A percentile compares a stretch with the other conserved stretches of the same genome.
phyloP scores from a whole-genome alignment of 2,329 filamentous ascomycete genomes.

The Shiraia sp. region DNA sequence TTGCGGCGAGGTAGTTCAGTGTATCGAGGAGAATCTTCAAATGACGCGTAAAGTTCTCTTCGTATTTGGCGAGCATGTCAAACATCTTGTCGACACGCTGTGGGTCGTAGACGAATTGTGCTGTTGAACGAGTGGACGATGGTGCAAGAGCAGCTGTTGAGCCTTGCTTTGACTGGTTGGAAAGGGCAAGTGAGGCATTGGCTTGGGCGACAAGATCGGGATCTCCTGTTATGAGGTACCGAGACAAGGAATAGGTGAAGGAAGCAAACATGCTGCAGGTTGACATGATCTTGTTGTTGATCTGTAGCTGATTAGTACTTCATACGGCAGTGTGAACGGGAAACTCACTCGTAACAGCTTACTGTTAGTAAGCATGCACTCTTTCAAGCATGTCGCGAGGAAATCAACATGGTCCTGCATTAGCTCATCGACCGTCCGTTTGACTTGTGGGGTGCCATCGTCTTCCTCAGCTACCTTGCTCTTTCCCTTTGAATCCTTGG shows the following conservation, averaged over 20 bases:
- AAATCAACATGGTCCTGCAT: conserved; percentile 99
- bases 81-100: conserved; percentile 73
- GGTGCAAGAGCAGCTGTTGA: conserved; percentile 15
- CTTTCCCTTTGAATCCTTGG: conserved; percentile 53
- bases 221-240: conserved; percentile 82
- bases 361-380: conserved; percentile 98
- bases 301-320: conserved; percentile 56
- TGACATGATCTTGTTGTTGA: conserved; percentile 95
- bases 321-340: conserved; percentile 7
- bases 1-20: conserved; percentile 95
- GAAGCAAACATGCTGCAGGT: conserved; percentile 93
- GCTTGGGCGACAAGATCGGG: conserved; percentile 68
- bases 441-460: conserved; percentile 51
- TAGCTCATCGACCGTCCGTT: conserved; percentile 88
- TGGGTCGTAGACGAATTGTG: conserved; percentile 57
- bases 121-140: conserved; percentile 23
- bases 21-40: conserved; percentile 92
- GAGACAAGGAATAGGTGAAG: conserved; percentile 84
- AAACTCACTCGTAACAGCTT: conserved; percentile 80
- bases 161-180: conserved; percentile 6
- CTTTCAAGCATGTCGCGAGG: conserved; percentile 94
- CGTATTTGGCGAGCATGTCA: conserved; percentile 88
- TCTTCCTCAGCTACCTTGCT: conserved; percentile 34
- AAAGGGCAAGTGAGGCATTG: conserved; percentile 57
- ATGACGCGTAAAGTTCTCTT: conserved; percentile 89